Evolutionary conservation across 306 rosid species (phyloP).

Genomic region (Crataegus laevigata): DNA sequence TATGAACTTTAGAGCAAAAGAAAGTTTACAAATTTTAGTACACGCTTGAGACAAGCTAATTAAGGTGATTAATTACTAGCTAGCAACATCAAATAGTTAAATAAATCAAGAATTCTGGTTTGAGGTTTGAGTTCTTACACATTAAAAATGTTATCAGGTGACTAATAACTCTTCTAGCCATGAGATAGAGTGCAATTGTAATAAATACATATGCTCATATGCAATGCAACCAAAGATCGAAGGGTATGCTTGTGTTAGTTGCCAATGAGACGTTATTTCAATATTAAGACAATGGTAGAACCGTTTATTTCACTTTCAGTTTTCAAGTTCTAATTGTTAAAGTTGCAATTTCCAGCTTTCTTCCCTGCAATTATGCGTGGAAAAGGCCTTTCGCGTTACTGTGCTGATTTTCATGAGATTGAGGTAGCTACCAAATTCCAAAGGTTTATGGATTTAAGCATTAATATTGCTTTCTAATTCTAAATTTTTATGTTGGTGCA

Average conservation of each 20-base stretch:
- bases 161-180: too few species aligned
- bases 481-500: neutral
- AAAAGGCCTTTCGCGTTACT: slow-evolving; percentile 82
- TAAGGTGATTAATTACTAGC: neutral
- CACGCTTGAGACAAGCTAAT: neutral
- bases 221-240: slow-evolving; percentile 69
- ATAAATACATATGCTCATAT: too few species aligned
- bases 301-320: neutral
- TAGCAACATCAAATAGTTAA: too few species aligned
- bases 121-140: too few species aligned
- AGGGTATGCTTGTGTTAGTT: slow-evolving; percentile 44
- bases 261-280: neutral
- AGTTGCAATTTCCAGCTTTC: slow-evolving; percentile 44
- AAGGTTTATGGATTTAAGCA: neutral
- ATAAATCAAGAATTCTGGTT: too few species aligned
- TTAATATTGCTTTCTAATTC: neutral
- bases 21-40: neutral
- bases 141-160: too few species aligned
- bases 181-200: too few species aligned
- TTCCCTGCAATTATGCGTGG: slow-evolving; percentile 46
- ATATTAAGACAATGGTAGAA: neutral
- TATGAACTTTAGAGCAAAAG: slow-evolving; percentile 41
- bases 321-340: neutral
- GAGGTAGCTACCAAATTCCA: slow-evolving; percentile 38
- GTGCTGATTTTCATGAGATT: slow-evolving; percentile 80